Evolutionary conservation across 768 basidiomycete species (phyloP).

Genomic region (Mycena vitilis): DNA sequence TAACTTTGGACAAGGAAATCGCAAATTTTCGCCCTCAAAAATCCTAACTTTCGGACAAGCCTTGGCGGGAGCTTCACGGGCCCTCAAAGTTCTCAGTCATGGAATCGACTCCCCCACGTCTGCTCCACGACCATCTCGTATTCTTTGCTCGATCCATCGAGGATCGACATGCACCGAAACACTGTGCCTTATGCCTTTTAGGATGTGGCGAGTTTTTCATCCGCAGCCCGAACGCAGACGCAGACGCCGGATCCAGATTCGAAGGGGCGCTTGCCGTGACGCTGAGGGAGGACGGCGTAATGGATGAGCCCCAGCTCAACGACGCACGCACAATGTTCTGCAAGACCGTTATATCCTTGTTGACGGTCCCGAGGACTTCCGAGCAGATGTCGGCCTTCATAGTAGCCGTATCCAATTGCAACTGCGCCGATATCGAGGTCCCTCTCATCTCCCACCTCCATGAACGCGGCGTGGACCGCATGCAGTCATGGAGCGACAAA

Average conservation of each 20-base stretch:
- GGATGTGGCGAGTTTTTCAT: background rate
- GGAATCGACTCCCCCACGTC: background rate
- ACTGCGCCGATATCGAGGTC: background rate
- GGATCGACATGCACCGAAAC: conserved; percentile 7
- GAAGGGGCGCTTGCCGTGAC: background rate
- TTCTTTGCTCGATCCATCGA: conserved; percentile 5
- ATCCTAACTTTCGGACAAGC: no score
- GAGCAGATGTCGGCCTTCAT: background rate
- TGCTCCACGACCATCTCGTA: background rate
- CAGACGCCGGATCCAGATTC: background rate
- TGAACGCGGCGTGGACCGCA: background rate
- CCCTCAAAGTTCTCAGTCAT: background rate
- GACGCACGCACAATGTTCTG: background rate
- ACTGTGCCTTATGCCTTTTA: conserved; percentile 5
- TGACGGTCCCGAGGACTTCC: conserved; percentile 5
- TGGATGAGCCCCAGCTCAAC: background rate
- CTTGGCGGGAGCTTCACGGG: no score
- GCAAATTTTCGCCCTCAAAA: no score
- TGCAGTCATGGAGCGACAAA: background rate
- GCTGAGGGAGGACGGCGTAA: background rate
- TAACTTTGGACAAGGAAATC: no score
- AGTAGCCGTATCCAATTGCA: background rate
- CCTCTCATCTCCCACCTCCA: conserved; percentile 1
- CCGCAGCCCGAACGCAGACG: background rate
- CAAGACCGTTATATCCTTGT: background rate